Evolutionary conservation across 2,329 filamentous ascomycete species (phyloP).

Genomic region (Annulohypoxylon truncatum): DNA sequence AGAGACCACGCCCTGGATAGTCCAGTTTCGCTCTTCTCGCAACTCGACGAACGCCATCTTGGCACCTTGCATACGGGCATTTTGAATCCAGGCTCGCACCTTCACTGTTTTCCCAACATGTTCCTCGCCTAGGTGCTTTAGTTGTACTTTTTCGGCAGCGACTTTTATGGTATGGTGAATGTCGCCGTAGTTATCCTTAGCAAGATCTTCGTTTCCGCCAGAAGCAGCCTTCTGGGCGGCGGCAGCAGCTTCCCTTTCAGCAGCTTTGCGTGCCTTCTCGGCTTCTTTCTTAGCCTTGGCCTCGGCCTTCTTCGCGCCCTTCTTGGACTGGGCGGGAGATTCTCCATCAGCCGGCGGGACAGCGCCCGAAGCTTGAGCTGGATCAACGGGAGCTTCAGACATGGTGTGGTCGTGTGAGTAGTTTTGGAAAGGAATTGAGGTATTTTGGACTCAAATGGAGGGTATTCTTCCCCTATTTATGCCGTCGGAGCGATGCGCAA

Average conservation of each 20-base stretch:
- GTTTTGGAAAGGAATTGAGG: not conserved
- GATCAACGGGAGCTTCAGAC: constrained; percentile 51
- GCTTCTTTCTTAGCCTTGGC: constrained; percentile 90
- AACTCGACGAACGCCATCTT: constrained; percentile 94
- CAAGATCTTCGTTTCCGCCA: constrained; percentile 72
- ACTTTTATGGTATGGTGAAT: constrained; percentile 69
- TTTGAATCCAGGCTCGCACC: constrained; percentile 85
- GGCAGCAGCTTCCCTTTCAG: constrained; percentile 79
- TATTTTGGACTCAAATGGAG: constrained; percentile 6
- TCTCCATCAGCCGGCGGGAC: constrained; percentile 45
- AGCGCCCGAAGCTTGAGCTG: constrained; percentile 41
- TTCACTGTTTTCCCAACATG: constrained; percentile 77
- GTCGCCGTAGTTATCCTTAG: constrained; percentile 84
- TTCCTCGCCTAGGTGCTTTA: constrained; percentile 72
- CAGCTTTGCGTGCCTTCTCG: constrained; percentile 76
- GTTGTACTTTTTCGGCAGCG: constrained; percentile 67
- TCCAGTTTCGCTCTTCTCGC: constrained; percentile 77
- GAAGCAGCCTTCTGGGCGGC: constrained; percentile 74
- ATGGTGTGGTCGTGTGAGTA: constrained; percentile 40
- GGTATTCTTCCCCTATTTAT: constrained; percentile 9
- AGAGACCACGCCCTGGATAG: constrained; percentile 83
- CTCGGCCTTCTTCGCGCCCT: constrained; percentile 85
- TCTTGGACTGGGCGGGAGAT: constrained; percentile 68
- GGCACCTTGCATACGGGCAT: constrained; percentile 86
- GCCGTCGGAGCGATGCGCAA: constrained; percentile 11